phyloP scores from a whole-genome alignment of 1,139 yeast genomes.

The Zhuliangozyma parablackwelliae region DNA sequence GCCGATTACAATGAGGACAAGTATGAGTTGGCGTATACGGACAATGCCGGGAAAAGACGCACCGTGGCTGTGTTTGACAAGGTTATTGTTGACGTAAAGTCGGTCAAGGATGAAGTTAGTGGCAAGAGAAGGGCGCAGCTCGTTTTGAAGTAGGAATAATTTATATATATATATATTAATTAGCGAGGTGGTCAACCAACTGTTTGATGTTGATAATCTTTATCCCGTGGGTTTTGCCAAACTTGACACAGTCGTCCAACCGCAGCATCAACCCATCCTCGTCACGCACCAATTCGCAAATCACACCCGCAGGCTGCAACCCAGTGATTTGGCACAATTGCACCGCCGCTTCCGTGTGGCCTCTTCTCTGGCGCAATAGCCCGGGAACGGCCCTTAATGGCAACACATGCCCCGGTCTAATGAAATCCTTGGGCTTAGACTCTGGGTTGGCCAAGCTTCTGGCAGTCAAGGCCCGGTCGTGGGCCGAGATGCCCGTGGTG shows the following conservation, averaged over 20 bases:
- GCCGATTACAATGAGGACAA: slow-evolving; percentile 76
- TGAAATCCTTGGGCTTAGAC: slow-evolving; percentile 58
- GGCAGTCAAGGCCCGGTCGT: slow-evolving; percentile 87
- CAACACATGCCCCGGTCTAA: slow-evolving; percentile 90
- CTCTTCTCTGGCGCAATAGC: slow-evolving; percentile 73
- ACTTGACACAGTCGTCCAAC: slow-evolving; percentile 74
- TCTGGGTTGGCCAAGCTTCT: slow-evolving; percentile 60
- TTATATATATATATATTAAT: not conserved
- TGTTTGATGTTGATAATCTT: slow-evolving; percentile 81
- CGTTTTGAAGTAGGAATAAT: slow-evolving; percentile 35
- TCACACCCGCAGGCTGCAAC: slow-evolving; percentile 81
- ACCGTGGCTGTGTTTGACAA: slow-evolving; percentile 76
- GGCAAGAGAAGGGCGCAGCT: slow-evolving; percentile 93
- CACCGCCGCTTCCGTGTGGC: slow-evolving; percentile 98
- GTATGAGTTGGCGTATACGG: slow-evolving; percentile 59
- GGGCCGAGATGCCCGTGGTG: slow-evolving; percentile 96
- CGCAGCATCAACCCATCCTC: slow-evolving; percentile 96
- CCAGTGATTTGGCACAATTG: slow-evolving; percentile 79
- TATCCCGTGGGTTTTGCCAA: slow-evolving; percentile 58
- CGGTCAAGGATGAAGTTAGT: slow-evolving; percentile 78
- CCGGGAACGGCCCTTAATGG: slow-evolving; percentile 92
- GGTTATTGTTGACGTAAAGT: slow-evolving; percentile 75
- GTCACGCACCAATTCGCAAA: slow-evolving; percentile 90
- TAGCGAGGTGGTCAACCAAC: slow-evolving; percentile 50
- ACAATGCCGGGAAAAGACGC: slow-evolving; percentile 38